Percentiles rank a stretch among this genome's conserved stretches.
phyloP scores from a whole-genome alignment of 441 rosid genomes.

The Flueggea neowawraea region DNA sequence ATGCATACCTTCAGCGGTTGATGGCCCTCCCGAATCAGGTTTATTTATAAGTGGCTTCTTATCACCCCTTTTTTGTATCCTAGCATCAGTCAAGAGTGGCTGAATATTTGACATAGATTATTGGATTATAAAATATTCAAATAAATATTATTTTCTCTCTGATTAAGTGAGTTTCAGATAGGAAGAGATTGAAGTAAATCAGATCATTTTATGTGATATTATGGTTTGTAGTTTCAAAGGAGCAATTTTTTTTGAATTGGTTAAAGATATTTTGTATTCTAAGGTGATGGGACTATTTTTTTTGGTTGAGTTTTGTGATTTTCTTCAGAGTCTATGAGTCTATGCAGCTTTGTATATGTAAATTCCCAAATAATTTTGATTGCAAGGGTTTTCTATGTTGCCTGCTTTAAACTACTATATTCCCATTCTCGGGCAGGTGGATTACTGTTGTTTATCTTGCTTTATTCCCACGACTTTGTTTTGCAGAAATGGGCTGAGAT shows the following conservation, averaged over 20 bases:
- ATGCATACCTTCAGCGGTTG: constrained; percentile 92
- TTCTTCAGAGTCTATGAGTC: too few relatives aligned
- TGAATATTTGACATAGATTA: too few relatives aligned
- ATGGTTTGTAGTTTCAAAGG: background rate
- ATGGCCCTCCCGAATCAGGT: constrained; percentile 99
- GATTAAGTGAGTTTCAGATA: too few relatives aligned
- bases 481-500: constrained; percentile 98
- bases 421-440: background rate
- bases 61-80: too few relatives aligned
- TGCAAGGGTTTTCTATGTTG: background rate
- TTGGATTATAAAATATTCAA: too few relatives aligned
- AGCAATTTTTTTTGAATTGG: background rate
- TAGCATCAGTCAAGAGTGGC: too few relatives aligned
- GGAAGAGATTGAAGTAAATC: too few relatives aligned
- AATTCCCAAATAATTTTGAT: background rate
- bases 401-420: background rate
- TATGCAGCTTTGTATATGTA: background rate
- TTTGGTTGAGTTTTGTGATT: too few relatives aligned
- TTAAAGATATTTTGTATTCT: background rate
- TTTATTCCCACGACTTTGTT: constrained; percentile 12
- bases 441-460: background rate
- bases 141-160: too few relatives aligned
- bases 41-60: constrained; percentile 3
- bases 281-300: too few relatives aligned
- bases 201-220: too few relatives aligned